Conservation (phyloP, 108 stramenopile genomes). For the Skeletonema grethae region DNA sequence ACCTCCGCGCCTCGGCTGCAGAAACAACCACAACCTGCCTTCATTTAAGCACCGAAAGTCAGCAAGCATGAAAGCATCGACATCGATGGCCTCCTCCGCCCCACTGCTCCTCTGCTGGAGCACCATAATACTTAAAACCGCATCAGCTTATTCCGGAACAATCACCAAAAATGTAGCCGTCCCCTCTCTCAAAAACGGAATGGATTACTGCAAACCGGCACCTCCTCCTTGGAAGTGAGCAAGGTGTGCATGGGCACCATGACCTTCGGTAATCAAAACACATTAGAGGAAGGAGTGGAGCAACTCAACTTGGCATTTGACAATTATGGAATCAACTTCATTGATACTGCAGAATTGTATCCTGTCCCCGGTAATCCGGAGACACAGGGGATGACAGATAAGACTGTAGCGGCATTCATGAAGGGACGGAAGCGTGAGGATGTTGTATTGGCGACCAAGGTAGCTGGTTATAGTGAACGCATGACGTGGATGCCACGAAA, state of each 20-base stretch:
- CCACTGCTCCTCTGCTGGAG: neutral
- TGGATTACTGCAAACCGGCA: conserved; percentile 71
- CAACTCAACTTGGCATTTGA: conserved; percentile 85
- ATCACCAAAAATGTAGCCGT: conserved; percentile 36
- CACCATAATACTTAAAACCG: neutral
- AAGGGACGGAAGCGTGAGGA: conserved; percentile 69
- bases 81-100: neutral
- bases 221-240: conserved; percentile 81
- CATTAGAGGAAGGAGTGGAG: conserved; percentile 82
- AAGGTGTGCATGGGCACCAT: conserved; percentile 90
- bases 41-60: no score
- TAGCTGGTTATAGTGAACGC: conserved; percentile 55
- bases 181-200: conserved; percentile 74
- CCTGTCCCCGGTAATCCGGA: conserved; percentile 68
- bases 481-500: conserved; percentile 84
- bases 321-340: conserved; percentile 90
- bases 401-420: conserved; percentile 65
- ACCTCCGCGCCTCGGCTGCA: no score
- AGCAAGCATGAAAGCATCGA: neutral
- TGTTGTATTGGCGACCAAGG: conserved; percentile 90
- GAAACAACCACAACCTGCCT: no score
- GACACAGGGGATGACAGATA: conserved; percentile 78
- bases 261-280: conserved; percentile 92
- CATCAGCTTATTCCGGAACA: conserved; percentile 7
- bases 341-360: conserved; percentile 95